Base-by-base conservation (phyloP, 768 basidiomycete genomes). In the Leccinum olivaceopallidum region DNA sequence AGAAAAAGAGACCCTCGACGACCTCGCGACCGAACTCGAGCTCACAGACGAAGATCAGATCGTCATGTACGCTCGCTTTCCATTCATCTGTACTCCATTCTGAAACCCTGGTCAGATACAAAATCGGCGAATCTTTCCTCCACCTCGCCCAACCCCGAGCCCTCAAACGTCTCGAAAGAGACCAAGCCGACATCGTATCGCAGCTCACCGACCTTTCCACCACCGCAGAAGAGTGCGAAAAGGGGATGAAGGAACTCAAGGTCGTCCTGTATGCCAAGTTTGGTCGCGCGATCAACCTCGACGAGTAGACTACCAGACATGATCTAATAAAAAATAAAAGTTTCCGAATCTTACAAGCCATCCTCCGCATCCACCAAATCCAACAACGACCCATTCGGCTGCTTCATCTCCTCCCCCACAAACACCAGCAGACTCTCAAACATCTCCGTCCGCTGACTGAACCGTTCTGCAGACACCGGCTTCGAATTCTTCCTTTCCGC, bases 1-100 rank as follows among this genome's bases (percentile, higher is more conserved):
- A 83, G 94, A 96, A 77, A 95, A 95, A 76, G 95, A 97, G 67
- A 90, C 94, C 3, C 83, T 96, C 14, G 94, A 96, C 61, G 95
- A 98, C 72, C 82, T 97, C 32, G 77, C 85, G 2, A 90, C 83
- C 50, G 95, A 97, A 68, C 83, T 98, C 24, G 94, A 96, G 70
- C 84, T 98, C 10, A 86, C 88, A 1, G 94, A 96, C 62, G 94
- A 95, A 66, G 89, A 92, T 60, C 83, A 91, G 58, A 79, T 80
- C 1, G 86, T 97, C 5, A 69, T 94, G 91, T 94, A 65, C 59
- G 89, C 73, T 14, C 47, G 39, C 36, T 61, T 8, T 30, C 16
- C 20, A 22, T 32, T 55, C 28, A 78, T 79, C 0, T 83, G 92
- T 9, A 69, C 93, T 88, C 90, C 68, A 56, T 85, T 67, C 85